A percentile compares a stretch with the other conserved stretches of the same genome.
phyloP scores from a whole-genome alignment of 768 basidiomycete species.

The Suillus placidus region DNA sequence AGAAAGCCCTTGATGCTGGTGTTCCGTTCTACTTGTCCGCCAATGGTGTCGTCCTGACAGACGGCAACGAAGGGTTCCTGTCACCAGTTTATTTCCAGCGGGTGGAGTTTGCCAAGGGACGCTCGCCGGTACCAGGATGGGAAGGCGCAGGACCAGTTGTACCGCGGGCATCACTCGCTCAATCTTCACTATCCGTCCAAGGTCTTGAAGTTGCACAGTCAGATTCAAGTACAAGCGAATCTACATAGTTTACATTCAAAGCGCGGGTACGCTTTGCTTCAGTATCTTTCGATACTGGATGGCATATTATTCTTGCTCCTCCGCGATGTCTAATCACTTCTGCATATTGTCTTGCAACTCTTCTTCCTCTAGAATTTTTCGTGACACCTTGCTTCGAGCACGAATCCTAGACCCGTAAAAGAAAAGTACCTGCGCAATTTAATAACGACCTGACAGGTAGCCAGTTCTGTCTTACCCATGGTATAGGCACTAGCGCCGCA shows the following conservation, averaged over 20 bases:
- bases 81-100: slow-evolving; percentile 64
- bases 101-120: slow-evolving; percentile 52
- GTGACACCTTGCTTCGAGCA: slow-evolving; percentile 22
- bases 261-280: background rate
- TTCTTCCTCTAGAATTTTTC: slow-evolving; percentile 12
- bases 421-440: slow-evolving; percentile 19
- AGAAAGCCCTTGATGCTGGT: slow-evolving; percentile 67
- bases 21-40: slow-evolving; percentile 76
- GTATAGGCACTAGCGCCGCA: slow-evolving; percentile 53
- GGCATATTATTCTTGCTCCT: background rate
- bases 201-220: background rate
- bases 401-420: slow-evolving; percentile 26
- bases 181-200: background rate
- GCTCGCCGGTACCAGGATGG: slow-evolving; percentile 27
- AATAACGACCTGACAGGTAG: background rate
- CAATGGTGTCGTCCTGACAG: slow-evolving; percentile 89
- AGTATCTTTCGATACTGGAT: background rate
- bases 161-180: background rate
- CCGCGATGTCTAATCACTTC: background rate
- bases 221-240: background rate
- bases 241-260: background rate
- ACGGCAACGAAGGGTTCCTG: slow-evolving; percentile 71
- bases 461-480: slow-evolving; percentile 42
- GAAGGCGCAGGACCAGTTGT: slow-evolving; percentile 14
- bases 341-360: background rate